Conservation (phyloP, 345 rosid genomes). For the Alliaria petiolata region DNA sequence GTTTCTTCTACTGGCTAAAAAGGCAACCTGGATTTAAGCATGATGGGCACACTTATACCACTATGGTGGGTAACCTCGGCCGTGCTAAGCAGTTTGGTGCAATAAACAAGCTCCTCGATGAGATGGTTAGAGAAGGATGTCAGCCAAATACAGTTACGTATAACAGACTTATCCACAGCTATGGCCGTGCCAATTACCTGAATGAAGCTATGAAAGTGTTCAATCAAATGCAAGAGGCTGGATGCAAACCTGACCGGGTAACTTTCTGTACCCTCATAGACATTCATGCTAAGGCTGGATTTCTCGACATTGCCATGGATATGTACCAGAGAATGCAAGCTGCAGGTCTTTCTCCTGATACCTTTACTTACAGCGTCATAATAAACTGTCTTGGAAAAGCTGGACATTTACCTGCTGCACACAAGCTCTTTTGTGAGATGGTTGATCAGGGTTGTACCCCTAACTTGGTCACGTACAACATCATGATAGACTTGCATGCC, state of each 20-base stretch:
- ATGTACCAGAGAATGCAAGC: constrained; percentile 78
- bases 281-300: constrained; percentile 94
- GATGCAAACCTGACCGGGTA: constrained; percentile 87
- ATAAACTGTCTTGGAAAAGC: constrained; percentile 98
- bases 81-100: constrained; percentile 71
- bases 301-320: constrained; percentile 82
- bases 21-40: constrained; percentile 67
- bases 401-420: constrained; percentile 76
- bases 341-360: constrained; percentile 86
- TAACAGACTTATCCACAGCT: constrained; percentile 87
- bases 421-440: constrained; percentile 79
- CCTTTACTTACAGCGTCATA: constrained; percentile 88
- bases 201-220: constrained; percentile 70
- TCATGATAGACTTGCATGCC: constrained; percentile 87
- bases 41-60: constrained; percentile 89
- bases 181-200: constrained; percentile 89
- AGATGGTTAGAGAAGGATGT: constrained; percentile 83
- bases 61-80: constrained; percentile 93
- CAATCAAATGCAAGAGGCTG: constrained; percentile 65
- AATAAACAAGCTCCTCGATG: constrained; percentile 65
- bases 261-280: constrained; percentile 91
- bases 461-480: constrained; percentile 78
- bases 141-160: constrained; percentile 86
- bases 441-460: constrained; percentile 83
- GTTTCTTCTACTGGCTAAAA: constrained; percentile 84